Conservation (phyloP, 148 eudicot genomes). For the Rhododendron ovatum region DNA sequence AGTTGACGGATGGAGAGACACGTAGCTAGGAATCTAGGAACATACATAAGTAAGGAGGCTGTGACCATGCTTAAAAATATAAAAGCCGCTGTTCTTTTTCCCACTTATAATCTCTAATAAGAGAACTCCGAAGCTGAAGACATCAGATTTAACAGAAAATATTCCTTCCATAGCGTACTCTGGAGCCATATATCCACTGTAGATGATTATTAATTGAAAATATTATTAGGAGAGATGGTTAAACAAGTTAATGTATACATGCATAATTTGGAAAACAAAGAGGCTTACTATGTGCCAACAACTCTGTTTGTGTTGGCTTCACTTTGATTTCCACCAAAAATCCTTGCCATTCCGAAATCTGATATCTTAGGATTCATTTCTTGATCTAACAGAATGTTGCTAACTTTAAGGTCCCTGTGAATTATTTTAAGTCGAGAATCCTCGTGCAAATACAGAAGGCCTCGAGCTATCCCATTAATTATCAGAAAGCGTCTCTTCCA, state of each 20-base stretch:
- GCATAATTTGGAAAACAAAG: background rate
- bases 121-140: slow-evolving; percentile 17
- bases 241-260: background rate
- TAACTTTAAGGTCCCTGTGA: slow-evolving; percentile 7
- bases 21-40: background rate
- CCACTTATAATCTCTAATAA: slow-evolving; percentile 15
- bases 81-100: background rate
- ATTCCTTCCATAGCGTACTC: slow-evolving; percentile 11
- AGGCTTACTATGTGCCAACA: slow-evolving; percentile 17
- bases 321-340: slow-evolving; percentile 9
- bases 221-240: too few relatives aligned
- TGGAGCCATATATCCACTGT: slow-evolving; percentile 18
- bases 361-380: slow-evolving; percentile 4
- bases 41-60: slow-evolving; percentile 2
- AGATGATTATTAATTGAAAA: too few relatives aligned
- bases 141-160: slow-evolving; percentile 15
- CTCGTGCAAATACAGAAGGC: slow-evolving; percentile 9
- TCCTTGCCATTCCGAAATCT: slow-evolving; percentile 11
- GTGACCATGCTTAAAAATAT: background rate
- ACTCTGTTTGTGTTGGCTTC: slow-evolving; percentile 11
- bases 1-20: background rate
- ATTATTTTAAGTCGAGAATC: slow-evolving; percentile 19
- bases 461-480: slow-evolving; percentile 6
- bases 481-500: slow-evolving; percentile 11
- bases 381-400: background rate